These are phyloP conservation scores for Cyberlindnera euphorbiae DNA, from an alignment of 805 yeast species.

Conservation along the genomic window DNA sequence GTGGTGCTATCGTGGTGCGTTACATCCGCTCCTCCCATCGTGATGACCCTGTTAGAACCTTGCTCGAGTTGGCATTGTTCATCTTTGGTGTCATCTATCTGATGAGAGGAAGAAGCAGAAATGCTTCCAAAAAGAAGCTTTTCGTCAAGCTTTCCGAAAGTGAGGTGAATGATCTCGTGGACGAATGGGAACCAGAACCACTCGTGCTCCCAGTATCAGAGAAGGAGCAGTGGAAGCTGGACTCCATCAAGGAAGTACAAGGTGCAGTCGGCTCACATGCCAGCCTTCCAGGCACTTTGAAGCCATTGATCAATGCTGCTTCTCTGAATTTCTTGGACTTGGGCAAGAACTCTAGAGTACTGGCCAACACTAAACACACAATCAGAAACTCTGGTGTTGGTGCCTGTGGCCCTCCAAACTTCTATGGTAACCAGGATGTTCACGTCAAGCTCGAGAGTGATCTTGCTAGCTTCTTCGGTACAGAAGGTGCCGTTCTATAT, in stretches of 20 bases:
- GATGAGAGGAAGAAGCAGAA: constrained; percentile 63
- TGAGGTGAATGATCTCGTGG: constrained; percentile 79
- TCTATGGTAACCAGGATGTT: constrained; percentile 91
- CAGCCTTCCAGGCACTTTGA: constrained; percentile 22
- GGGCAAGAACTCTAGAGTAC: constrained; percentile 43
- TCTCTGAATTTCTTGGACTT: constrained; percentile 69
- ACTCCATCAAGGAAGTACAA: constrained; percentile 56
- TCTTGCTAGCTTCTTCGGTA: constrained; percentile 68
- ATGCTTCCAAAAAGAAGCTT: constrained; percentile 70
- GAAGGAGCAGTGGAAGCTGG: constrained; percentile 57
- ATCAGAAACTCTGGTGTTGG: constrained; percentile 85
- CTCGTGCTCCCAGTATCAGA: constrained; percentile 50
- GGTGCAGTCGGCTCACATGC: constrained; percentile 41
- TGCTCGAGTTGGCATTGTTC: constrained; percentile 71
- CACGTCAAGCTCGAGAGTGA: constrained; percentile 77
- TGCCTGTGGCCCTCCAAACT: constrained; percentile 97
- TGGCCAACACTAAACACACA: constrained; percentile 48
- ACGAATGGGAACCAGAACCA: constrained; percentile 92
- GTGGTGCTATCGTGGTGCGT: constrained; percentile 53
- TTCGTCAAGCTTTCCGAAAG: constrained; percentile 51
- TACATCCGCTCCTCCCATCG: constrained; percentile 85
- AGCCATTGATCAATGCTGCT: constrained; percentile 57
- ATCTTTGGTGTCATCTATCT: constrained; percentile 84
- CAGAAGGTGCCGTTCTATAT: constrained; percentile 76
- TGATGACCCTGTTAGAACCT: constrained; percentile 87